Conservation (phyloP, 139 green algal genomes). For the Parachlorella kessleri region DNA sequence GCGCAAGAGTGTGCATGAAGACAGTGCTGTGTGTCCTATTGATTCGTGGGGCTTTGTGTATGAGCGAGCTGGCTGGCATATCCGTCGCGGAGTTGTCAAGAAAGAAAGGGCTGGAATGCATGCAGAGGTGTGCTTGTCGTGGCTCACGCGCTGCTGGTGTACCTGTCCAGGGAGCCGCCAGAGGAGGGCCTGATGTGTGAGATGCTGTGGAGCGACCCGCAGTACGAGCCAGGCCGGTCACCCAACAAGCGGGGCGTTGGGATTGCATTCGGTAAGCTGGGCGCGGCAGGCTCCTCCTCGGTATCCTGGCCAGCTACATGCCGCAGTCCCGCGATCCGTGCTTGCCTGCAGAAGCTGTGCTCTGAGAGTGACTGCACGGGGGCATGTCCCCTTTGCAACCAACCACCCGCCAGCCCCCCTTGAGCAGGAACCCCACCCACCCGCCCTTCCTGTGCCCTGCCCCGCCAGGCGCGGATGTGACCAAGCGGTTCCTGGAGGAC, state of each 20-base stretch:
- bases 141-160: neutral
- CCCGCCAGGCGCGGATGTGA: constrained; percentile 75
- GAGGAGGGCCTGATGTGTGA: constrained; percentile 98
- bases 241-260: constrained; percentile 95
- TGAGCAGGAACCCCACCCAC: too few species aligned
- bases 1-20: too few species aligned
- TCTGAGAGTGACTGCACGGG: constrained; percentile 1
- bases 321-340: too few species aligned
- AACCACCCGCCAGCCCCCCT: neutral
- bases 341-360: neutral
- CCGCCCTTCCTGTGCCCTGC: neutral
- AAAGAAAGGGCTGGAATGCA: too few species aligned
- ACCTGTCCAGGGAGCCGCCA: constrained; percentile 82
- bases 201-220: constrained; percentile 94
- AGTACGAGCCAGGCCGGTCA: constrained; percentile 62
- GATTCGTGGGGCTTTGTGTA: too few species aligned
- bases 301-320: too few species aligned
- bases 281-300: too few species aligned
- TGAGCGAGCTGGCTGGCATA: too few species aligned
- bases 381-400: neutral
- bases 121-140: too few species aligned
- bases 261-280: constrained; percentile 68
- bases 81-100: too few species aligned
- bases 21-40: too few species aligned
- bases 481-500: constrained; percentile 81